phyloP scores from a whole-genome alignment of 306 rosid genomes.

The Prunus persica region DNA sequence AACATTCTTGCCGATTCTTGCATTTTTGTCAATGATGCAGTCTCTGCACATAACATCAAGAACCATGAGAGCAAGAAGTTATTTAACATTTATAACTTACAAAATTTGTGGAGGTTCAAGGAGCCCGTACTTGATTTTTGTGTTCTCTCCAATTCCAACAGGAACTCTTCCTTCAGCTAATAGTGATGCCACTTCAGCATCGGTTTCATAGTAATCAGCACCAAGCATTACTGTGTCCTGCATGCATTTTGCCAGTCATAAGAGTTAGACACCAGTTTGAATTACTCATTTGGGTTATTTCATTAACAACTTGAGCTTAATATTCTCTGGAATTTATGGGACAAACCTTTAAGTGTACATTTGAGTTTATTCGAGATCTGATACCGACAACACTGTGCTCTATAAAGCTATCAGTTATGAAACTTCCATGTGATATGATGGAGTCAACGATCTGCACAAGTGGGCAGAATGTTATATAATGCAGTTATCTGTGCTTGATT shows the following conservation, averaged over 20 bases:
- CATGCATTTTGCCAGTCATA: slow-evolving; percentile 6
- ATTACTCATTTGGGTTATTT: neutral
- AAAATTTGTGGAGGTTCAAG: neutral
- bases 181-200: slow-evolving; percentile 50
- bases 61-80: slow-evolving; percentile 1
- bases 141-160: slow-evolving; percentile 85
- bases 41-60: slow-evolving; percentile 48
- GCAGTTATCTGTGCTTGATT: neutral
- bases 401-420: slow-evolving; percentile 61
- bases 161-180: slow-evolving; percentile 87
- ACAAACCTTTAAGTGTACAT: slow-evolving; percentile 80
- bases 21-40: slow-evolving; percentile 92
- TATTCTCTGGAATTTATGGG: neutral
- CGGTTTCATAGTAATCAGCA: slow-evolving; percentile 90
- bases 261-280: neutral
- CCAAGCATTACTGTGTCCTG: slow-evolving; percentile 98
- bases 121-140: slow-evolving; percentile 62
- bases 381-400: slow-evolving; percentile 94
- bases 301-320: neutral
- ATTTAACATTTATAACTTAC: neutral
- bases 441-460: slow-evolving; percentile 79
- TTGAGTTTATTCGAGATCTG: slow-evolving; percentile 77
- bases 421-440: slow-evolving; percentile 92
- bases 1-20: slow-evolving; percentile 83
- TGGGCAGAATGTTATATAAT: slow-evolving; percentile 8